A percentile compares a stretch with the other conserved stretches of the same genome.
Evolutionary conservation across 805 yeast species (phyloP).

Genomic region (Saccharomycopsis microspora): DNA sequence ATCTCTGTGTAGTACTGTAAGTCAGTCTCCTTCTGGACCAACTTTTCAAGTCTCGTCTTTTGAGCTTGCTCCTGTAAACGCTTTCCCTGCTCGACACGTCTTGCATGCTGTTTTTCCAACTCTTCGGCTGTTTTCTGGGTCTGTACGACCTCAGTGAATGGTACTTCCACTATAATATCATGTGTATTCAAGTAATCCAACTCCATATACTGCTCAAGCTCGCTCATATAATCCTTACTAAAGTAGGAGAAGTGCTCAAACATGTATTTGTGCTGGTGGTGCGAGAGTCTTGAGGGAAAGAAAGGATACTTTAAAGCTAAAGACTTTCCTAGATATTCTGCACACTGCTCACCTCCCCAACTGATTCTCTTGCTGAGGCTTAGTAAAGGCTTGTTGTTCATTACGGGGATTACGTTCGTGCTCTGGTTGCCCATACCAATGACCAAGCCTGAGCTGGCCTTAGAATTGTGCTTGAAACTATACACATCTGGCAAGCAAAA

Average conservation of each 20-base stretch:
- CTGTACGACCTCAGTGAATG: constrained; percentile 53
- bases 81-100: constrained; percentile 75
- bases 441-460: constrained; percentile 48
- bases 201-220: constrained; percentile 43
- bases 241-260: constrained; percentile 73
- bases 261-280: constrained; percentile 52
- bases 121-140: constrained; percentile 80
- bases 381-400: constrained; percentile 55
- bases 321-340: constrained; percentile 48
- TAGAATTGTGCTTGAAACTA: constrained; percentile 53
- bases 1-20: constrained; percentile 56
- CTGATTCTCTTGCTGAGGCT: constrained; percentile 69
- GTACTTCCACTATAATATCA: constrained; percentile 78
- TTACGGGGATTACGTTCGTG: constrained; percentile 73
- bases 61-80: constrained; percentile 90
- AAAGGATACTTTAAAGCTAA: constrained; percentile 80
- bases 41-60: constrained; percentile 67
- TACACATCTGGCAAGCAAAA: constrained; percentile 80
- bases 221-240: constrained; percentile 55
- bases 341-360: constrained; percentile 82
- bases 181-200: constrained; percentile 51
- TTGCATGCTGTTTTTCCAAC: constrained; percentile 60
- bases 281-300: constrained; percentile 66
- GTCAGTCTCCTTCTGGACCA: constrained; percentile 73
- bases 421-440: constrained; percentile 76